Evolutionary conservation across 2,329 filamentous ascomycete genomes (phyloP).

Genomic region (Trichoderma sp.): DNA sequence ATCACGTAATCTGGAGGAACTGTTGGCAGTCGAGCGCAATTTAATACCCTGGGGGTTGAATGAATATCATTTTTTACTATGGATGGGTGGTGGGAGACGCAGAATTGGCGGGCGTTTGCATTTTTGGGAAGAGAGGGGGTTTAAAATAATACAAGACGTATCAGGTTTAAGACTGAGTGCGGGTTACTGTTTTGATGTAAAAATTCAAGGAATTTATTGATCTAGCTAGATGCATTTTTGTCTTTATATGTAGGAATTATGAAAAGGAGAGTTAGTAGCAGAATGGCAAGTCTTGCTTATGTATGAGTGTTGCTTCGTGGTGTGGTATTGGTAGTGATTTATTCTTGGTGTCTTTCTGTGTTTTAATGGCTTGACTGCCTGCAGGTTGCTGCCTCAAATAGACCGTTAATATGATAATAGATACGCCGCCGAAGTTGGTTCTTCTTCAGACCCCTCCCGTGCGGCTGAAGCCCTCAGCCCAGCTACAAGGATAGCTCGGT

Average conservation of each 20-base stretch:
- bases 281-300: slow-evolving; percentile 13
- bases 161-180: neutral
- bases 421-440: neutral
- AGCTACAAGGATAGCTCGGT: neutral
- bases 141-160: neutral
- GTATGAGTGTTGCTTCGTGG: neutral
- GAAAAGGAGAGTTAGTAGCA: slow-evolving; percentile 17
- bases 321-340: neutral
- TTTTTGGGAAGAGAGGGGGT: neutral
- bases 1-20: slow-evolving; percentile 28
- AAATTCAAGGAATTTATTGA: neutral
- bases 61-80: neutral
- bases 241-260: slow-evolving; percentile 11
- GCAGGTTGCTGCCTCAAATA: neutral
- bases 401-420: neutral
- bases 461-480: neutral
- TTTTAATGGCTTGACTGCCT: neutral
- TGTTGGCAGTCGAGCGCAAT: neutral
- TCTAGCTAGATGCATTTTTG: neutral
- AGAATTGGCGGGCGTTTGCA: slow-evolving; percentile 18
- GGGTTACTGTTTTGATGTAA: neutral
- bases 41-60: slow-evolving; percentile 1
- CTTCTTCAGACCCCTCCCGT: neutral
- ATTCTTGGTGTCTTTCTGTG: neutral
- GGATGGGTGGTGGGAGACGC: neutral